Evolutionary conservation across 2,329 filamentous ascomycete genomes (phyloP), one percentile per base, ranked within the genome.

Genomic region (Trichoderma hamatum): DNA sequence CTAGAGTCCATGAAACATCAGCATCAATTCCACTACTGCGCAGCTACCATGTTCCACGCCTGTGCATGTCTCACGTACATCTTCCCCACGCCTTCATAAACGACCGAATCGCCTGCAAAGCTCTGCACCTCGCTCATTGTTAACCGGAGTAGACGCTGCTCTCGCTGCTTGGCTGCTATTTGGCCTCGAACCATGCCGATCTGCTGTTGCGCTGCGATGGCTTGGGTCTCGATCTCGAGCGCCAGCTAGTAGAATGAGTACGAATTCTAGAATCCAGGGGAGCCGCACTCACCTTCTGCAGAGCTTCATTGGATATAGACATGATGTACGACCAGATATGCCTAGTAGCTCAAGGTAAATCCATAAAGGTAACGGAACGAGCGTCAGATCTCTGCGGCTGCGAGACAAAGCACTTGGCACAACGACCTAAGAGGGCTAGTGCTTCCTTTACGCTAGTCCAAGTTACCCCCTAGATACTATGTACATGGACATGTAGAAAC

Each of bases 1-100:
- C 95, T 98, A 63, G 16, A 14, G 19, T 26, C 49, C 21, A 36
- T 21, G 30, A 67, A 63, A 49, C 26, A 28, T 34, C 63, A 69
- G 46, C 56, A 63, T 26, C 54, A 51, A 46, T 71, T 63, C 65
- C 49, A 55, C 66, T 51, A 19, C 34, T 63, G 70, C 64, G 66
- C 62, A 39, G 36, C 16, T 21, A n/a, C 28, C 14, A n/a, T 21
- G 58, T n/a, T 32, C 21, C 14, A 51, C 39, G 28, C 36, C 16
- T 34, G 34, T 26, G 26, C 14, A 32, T 46, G 19, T 58, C 3
- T 36, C 66, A 82, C 90, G 76, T 81, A 97, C 96, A 99, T 98
- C 83, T 98, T 99, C 63, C 96, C 96, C 13, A 98, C 91, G 6
- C 95, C 95, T 81, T 98, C 95, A 76, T 98, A 99, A 32, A 97